Evolutionary conservation across 2,329 filamentous ascomycete species (phyloP), one percentile per base, ranked within the genome.

Genomic region (Paecilomyces sp.): DNA sequence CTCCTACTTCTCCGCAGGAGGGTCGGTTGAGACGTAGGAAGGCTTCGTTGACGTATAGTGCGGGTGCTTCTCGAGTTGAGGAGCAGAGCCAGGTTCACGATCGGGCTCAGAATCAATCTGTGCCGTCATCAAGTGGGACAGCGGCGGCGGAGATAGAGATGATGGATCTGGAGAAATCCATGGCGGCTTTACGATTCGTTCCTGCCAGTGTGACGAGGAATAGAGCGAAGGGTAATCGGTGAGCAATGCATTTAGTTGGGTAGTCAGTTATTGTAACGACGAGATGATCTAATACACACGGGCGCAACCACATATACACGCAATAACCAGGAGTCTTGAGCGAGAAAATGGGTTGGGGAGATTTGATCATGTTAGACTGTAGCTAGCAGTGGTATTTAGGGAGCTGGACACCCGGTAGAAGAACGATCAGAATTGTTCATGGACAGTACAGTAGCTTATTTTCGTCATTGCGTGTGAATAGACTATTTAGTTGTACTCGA

Each of bases 171-270:
- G 74, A 73, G 55, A 69, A 66, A 54, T 79, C 77, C 18, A 75
- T 80, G 76, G 76, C 77, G 47, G 75, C 76, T 3, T 63, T 80
- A 50, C 72, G 68, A 24, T 80, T 80, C 66, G 74, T 80, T 55
- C 77, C 77, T 18, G 62, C 68, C 3, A 79, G 77, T 61, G 76
- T 80, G 31, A 66, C 66, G 47, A 70, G 65, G 57, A 72, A 68
- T 54, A 65, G 69, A 25, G 61, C 63, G 9, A 71, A 62, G 25
- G 57, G 41, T 36, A 59, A 47, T 47, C 41, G 59, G 56, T 41
- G 30, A 47, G 36, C n/a, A 50, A 33, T 28, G 25, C 25, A 6
- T 3, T 28, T 28, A 28, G 3, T 28, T 28, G 1, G 25, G 25
- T 28, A 28, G 25, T 28, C 6, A 28, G 25, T 41, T 41, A 1